A percentile compares a stretch with the other conserved stretches of the same genome.
phyloP scores from a whole-genome alignment of 208 protist species.

The Acanthamoeba royreba region DNA sequence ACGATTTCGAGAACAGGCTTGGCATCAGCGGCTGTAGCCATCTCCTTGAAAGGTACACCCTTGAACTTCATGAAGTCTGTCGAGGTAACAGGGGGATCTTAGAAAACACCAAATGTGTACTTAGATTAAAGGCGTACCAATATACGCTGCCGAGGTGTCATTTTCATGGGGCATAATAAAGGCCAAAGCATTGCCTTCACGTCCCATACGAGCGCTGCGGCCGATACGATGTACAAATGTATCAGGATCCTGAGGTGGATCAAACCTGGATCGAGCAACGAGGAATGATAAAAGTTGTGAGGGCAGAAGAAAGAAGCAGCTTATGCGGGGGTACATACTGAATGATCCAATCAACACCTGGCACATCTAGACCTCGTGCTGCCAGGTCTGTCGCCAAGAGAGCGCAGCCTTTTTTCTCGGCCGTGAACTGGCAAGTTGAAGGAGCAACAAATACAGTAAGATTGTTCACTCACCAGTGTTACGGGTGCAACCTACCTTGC shows the following conservation, averaged over 20 bases:
- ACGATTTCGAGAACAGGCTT: not conserved
- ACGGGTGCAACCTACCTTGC: not conserved
- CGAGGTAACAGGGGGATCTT: too few relatives aligned
- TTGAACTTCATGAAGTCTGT: slow-evolving; percentile 67
- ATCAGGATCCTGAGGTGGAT: slow-evolving; percentile 69
- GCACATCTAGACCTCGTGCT: slow-evolving; percentile 87
- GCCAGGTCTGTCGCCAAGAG: slow-evolving; percentile 87
- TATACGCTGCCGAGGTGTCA: slow-evolving; percentile 49
- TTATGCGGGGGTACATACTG: slow-evolving; percentile 58
- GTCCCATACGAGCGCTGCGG: slow-evolving; percentile 79
- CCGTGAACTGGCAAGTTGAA: not conserved
- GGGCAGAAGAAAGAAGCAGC: not conserved
- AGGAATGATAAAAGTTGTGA: not conserved
- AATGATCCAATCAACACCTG: slow-evolving; percentile 86
- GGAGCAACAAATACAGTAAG: not conserved
- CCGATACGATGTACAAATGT: slow-evolving; percentile 87
- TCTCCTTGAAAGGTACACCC: slow-evolving; percentile 64
- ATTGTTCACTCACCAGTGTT: not conserved
- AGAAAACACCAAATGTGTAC: not conserved
- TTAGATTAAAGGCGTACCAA: too few relatives aligned
- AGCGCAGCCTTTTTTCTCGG: slow-evolving; percentile 41
- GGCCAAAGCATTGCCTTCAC: slow-evolving; percentile 71
- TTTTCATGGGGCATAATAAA: slow-evolving; percentile 71
- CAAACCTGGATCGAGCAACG: slow-evolving; percentile 22
- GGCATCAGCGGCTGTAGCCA: slow-evolving; percentile 36